Base-by-base conservation (phyloP, 352 stramenopile genomes). In the Salisapilia sapeloensis region DNA sequence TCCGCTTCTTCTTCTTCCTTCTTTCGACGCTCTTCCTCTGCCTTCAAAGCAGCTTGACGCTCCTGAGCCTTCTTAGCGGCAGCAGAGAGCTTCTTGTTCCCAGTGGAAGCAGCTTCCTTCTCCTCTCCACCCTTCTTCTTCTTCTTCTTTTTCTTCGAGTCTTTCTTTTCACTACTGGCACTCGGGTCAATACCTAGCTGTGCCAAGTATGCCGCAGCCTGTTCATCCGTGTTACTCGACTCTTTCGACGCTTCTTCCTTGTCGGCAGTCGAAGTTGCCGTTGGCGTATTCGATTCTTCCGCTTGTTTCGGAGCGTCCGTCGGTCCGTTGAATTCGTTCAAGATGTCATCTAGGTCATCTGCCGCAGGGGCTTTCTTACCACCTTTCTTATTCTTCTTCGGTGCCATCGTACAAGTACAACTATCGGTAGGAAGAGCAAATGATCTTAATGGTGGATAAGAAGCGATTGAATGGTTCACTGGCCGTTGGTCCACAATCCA, bases 131-230 rank as follows among this genome's bases (percentile, higher is more conserved):
- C 59, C 42, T 84, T 82, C 58, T 78, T 79, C 43, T 80, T 78
- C 50, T 85, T 82, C 49, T 79, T 77, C 50, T 89, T 77, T 52
- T 89, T 85, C 40, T 83, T 67, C 15, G 37, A 58, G 36, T 84
- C 60, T 39, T 72, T 76, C 37, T 75, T 79, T 19, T 74, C 69
- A 3, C 38, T 55, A 18, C 50, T 57, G 9, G 49, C 50, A 10
- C 48, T 39, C n/a, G 74, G 50, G 17, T 69, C 54, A 17, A 89
- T 61, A 30, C 70, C 74, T 23, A 89, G 49, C 38, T 64, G 81
- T 37, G 70, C 70, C 35, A 89, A 39, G 35, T 82, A 81, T 23
- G 66, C 74, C 22, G 70, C 74, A 13, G 71, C 74, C 5, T 69
- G 69, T 21, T 64, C 70, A 38, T 82, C 65, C 33, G 81, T 67